phyloP scores from a whole-genome alignment of 768 basidiomycete genomes.

The Kwoniella dejecticola region DNA sequence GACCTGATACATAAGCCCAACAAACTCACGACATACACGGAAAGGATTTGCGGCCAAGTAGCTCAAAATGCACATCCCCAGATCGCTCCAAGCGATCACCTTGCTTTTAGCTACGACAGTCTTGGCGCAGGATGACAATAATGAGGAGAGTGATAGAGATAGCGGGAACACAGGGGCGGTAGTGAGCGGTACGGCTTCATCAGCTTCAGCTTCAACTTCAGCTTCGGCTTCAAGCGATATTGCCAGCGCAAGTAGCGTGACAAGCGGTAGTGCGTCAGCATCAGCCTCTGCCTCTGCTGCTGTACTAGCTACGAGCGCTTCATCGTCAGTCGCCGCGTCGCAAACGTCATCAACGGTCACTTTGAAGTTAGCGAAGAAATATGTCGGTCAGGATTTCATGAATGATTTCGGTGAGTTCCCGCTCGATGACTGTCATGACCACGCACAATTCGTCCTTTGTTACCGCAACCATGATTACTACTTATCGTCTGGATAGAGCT shows the following conservation, averaged over 20 bases:
- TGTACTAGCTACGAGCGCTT: not conserved
- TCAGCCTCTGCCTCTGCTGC: not conserved
- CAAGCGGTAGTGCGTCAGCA: too few species aligned
- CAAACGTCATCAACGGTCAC: conserved; percentile 16
- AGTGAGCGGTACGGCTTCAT: not conserved
- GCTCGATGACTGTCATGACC: too few species aligned
- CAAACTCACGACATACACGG: too few species aligned
- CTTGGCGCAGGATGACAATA: not conserved
- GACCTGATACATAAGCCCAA: too few species aligned
- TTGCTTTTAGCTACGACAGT: not conserved
- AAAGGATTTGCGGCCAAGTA: not conserved
- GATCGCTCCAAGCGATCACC: not conserved
- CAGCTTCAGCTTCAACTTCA: not conserved
- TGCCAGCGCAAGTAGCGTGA: not conserved
- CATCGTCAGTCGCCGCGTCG: conserved; percentile 11
- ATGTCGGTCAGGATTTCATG: conserved; percentile 46
- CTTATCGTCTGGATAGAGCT: too few species aligned
- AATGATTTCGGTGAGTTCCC: conserved; percentile 40
- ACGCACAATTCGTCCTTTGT: too few species aligned
- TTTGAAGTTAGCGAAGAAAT: conserved; percentile 49
- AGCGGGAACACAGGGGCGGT: not conserved
- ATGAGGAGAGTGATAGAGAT: conserved; percentile 1
- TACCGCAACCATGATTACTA: too few species aligned
- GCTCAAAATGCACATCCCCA: not conserved
- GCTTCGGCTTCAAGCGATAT: not conserved